phyloP scores from a whole-genome alignment of 2,329 filamentous ascomycete genomes.

The Capronia epimyces region DNA sequence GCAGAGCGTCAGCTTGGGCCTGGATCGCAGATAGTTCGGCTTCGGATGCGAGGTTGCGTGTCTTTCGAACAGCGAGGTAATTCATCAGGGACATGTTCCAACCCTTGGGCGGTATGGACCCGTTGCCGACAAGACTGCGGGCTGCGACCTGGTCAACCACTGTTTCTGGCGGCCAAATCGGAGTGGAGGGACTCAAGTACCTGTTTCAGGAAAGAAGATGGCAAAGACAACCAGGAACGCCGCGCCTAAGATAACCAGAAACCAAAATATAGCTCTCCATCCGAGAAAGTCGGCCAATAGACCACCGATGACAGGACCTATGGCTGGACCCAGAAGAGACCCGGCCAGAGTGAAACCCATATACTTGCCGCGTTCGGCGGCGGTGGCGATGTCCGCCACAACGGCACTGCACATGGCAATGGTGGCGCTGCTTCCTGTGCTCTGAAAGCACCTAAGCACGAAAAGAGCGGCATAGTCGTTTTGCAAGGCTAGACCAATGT shows the following conservation, averaged over 20 bases:
- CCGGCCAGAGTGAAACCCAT: constrained; percentile 38
- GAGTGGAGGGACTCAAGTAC: constrained; percentile 2
- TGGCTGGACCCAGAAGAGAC: constrained; percentile 40
- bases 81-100: constrained; percentile 36
- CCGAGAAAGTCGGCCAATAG: constrained; percentile 42
- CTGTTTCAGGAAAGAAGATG: constrained; percentile 37
- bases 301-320: constrained; percentile 44
- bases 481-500: constrained; percentile 40
- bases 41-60: constrained; percentile 11
- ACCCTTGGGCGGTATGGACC: constrained; percentile 35
- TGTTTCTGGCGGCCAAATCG: neutral
- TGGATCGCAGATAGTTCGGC: constrained; percentile 1
- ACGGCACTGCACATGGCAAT: constrained; percentile 40
- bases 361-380: constrained; percentile 38
- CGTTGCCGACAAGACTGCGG: constrained; percentile 36
- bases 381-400: constrained; percentile 38
- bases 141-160: constrained; percentile 14
- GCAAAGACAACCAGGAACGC: constrained; percentile 30
- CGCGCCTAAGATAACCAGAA: constrained; percentile 46
- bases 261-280: constrained; percentile 53
- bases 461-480: constrained; percentile 38
- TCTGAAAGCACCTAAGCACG: constrained; percentile 37
- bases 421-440: constrained; percentile 35
- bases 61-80: constrained; percentile 27
- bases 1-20: neutral